Evolutionary conservation across 2,329 filamentous ascomycete genomes (phyloP).

Genomic region (Chaetomium sp.): DNA sequence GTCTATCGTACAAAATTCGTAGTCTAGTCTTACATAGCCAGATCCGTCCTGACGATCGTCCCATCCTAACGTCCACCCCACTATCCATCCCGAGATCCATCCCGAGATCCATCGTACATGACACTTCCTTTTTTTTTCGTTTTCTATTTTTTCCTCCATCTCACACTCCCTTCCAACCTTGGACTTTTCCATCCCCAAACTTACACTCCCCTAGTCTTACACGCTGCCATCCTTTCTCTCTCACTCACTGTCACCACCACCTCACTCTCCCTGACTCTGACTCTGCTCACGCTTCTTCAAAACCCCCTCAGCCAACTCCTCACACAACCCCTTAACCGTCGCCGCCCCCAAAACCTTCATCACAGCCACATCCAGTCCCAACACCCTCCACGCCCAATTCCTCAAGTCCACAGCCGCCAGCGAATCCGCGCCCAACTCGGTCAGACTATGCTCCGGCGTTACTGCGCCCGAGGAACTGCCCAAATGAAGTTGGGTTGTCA

Average conservation of each 20-base stretch:
- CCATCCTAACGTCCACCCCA: no score
- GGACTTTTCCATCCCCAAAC: no score
- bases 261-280: not conserved
- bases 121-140: no score
- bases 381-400: slow-evolving; percentile 39
- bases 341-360: slow-evolving; percentile 38
- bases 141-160: no score
- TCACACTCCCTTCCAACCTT: no score
- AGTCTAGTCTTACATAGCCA: no score
- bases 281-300: not conserved
- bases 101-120: no score
- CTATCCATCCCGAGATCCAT: no score
- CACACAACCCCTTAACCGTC: slow-evolving; percentile 20
- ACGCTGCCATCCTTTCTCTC: no score
- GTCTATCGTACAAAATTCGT: no score
- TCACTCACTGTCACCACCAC: not conserved
- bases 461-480: slow-evolving; percentile 14
- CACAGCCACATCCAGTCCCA: slow-evolving; percentile 38
- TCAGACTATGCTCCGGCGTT: slow-evolving; percentile 28
- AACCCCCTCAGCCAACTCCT: slow-evolving; percentile 14
- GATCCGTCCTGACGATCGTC: no score
- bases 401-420: slow-evolving; percentile 38
- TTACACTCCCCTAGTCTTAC: no score
- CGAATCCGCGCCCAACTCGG: slow-evolving; percentile 37
- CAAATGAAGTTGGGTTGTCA: slow-evolving; percentile 30